Base-by-base conservation (phyloP, 192 early-diverging fungal genomes). In the Dissophora ornata region DNA sequence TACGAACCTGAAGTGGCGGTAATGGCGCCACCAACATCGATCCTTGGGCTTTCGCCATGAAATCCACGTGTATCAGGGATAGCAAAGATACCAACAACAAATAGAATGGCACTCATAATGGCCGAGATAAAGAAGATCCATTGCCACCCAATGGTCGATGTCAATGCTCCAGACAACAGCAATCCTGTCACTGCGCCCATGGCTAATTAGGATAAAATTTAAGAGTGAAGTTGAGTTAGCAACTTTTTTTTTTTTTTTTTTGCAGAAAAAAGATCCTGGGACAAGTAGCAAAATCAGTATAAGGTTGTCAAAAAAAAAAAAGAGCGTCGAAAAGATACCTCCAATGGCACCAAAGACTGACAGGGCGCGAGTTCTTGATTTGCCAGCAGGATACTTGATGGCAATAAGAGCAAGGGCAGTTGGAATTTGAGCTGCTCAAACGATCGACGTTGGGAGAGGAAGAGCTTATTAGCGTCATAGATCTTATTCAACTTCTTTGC, bases 81-180 rank as follows among this genome's bases (percentile, higher is more conserved):
- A 25, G 67, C 71, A 25, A 81, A 61, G 28, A 70, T 8, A 29
- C 71, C 80, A 3, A 81, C 33, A 29, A 81, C 13, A 44, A 81
- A 69, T 24, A 81, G 67, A 15, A 71, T 55, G 10, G 36, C 50
- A 24, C 66, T 69, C 48, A 67, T 36, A 24, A 81, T 81, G 3
- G 71, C 71, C 2, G 71, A 81, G 29, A 81, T 38, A 53, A 55
- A 81, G 41, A 81, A 81, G 33, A 81, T 77, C 80, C 80, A 81
- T 57, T 75, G 55, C 80, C 80, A 81, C 21, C 80, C 80, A 36
- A 77, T 71, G 8, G 80, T 81, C 32, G 57, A 75, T 2, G 80
- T 65, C 58, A 81, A 58, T 2, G 67, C 71, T 44, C 80, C 80
- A 0, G 71, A 68, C 32, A 81, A 38, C 38, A 81, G 56, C 36